Percentiles rank a stretch among this genome's conserved stretches.
These are phyloP conservation scores for Eucalyptus curtisii DNA, from an alignment of 345 rosid genomes.

Conservation along the genomic window DNA sequence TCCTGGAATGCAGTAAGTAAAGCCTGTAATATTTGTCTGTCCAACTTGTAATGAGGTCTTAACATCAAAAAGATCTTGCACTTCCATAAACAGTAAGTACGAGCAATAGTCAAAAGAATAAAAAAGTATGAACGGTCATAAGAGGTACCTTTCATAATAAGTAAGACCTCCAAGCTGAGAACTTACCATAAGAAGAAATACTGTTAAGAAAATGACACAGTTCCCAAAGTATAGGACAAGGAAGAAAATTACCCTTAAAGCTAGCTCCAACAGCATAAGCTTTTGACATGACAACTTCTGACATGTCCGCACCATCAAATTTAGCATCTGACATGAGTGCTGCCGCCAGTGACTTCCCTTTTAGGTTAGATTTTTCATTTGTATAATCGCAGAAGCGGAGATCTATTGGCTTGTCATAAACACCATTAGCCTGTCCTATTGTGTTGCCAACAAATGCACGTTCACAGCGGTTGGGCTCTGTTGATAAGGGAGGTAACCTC, in stretches of 20 bases:
- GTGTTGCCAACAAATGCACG: slow-evolving; percentile 91
- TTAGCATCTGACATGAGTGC: slow-evolving; percentile 94
- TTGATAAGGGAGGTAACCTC: slow-evolving; percentile 93
- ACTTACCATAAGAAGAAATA: neutral
- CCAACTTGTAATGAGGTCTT: neutral
- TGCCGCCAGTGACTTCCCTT: slow-evolving; percentile 91
- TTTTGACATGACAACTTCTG: slow-evolving; percentile 97
- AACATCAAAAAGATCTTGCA: neutral
- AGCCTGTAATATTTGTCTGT: neutral
- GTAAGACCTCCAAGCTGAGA: neutral
- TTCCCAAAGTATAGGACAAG: neutral
- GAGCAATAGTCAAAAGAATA: neutral
- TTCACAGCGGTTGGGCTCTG: slow-evolving; percentile 81
- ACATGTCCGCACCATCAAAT: slow-evolving; percentile 96
- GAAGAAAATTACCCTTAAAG: slow-evolving; percentile 56
- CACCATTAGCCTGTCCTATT: slow-evolving; percentile 96
- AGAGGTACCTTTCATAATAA: neutral
- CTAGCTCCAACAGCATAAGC: slow-evolving; percentile 97
- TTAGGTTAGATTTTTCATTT: slow-evolving; percentile 72
- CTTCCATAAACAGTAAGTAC: neutral
- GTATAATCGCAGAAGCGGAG: slow-evolving; percentile 86
- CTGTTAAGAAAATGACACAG: neutral
- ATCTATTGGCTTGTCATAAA: slow-evolving; percentile 92
- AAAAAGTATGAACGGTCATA: neutral
- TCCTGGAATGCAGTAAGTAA: neutral